phyloP scores from a whole-genome alignment of 2,329 filamentous ascomycete genomes.

The Aspergillus sp. region DNA sequence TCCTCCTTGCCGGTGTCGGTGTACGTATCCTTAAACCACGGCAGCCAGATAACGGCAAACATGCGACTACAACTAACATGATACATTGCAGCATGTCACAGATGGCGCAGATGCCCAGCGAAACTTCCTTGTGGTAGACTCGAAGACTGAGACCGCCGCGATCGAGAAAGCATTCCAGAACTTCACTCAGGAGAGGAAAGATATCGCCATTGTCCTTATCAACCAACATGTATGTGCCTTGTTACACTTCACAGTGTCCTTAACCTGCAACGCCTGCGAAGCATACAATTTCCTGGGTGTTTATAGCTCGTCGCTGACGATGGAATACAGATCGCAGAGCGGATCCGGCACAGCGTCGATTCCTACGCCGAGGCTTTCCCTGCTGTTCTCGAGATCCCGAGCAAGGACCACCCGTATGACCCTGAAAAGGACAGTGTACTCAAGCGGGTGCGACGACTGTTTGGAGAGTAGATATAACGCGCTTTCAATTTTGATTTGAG shows the following conservation, averaged over 20 bases:
- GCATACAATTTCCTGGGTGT: too few relatives aligned
- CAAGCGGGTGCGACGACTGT: slow-evolving; percentile 75
- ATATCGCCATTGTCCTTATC: slow-evolving; percentile 94
- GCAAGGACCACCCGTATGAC: slow-evolving; percentile 98
- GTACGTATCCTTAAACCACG: slow-evolving; percentile 54
- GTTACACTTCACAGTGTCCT: not conserved
- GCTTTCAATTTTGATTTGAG: not conserved
- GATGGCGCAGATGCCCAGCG: slow-evolving; percentile 85
- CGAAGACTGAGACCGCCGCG: slow-evolving; percentile 82
- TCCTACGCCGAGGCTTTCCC: slow-evolving; percentile 93
- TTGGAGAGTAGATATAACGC: slow-evolving; percentile 54
- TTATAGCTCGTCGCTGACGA: not conserved
- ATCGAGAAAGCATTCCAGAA: slow-evolving; percentile 89
- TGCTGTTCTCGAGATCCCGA: slow-evolving; percentile 93
- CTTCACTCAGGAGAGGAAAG: slow-evolving; percentile 87
- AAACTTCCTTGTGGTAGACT: slow-evolving; percentile 96
- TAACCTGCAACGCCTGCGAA: not conserved
- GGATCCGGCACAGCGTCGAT: slow-evolving; percentile 88
- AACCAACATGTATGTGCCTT: slow-evolving; percentile 80
- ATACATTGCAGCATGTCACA: slow-evolving; percentile 73
- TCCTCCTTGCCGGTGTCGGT: slow-evolving; percentile 92
- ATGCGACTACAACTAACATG: slow-evolving; percentile 4
- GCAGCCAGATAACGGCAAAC: not conserved
- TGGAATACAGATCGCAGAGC: slow-evolving; percentile 74
- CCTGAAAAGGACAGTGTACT: slow-evolving; percentile 98